A percentile compares a stretch with the other conserved stretches of the same genome.
These are phyloP conservation scores for Arxiozyma slooffiae DNA, from an alignment of 1,139 yeast species.

Conservation along the genomic window DNA sequence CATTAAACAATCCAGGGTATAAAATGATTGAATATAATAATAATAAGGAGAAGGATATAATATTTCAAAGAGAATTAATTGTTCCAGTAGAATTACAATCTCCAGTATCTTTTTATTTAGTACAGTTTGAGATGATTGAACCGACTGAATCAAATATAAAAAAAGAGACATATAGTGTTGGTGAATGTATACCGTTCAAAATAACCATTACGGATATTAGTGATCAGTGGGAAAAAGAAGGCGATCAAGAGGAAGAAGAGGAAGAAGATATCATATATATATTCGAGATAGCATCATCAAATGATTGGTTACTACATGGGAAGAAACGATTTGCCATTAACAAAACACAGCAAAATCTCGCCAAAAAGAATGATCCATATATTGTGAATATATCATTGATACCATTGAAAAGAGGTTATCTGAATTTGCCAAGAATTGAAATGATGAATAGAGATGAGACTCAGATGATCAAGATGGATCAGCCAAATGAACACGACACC, in stretches of 20 bases:
- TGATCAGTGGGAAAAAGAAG: conserved; percentile 15
- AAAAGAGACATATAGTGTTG: conserved; percentile 7
- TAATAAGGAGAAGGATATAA: conserved; percentile 14
- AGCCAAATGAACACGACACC: conserved; percentile 58
- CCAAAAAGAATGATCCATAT: no score
- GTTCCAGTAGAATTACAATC: conserved; percentile 26
- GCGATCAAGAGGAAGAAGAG: not conserved
- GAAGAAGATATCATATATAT: conserved; percentile 9
- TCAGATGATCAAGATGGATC: conserved; percentile 47
- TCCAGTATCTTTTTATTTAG: conserved; percentile 18
- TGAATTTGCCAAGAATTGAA: conserved; percentile 56
- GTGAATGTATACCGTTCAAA: conserved; percentile 16
- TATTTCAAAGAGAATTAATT: conserved; percentile 13
- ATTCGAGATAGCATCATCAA: conserved; percentile 20
- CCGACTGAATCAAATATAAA: not conserved
- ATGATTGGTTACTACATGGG: conserved; percentile 30
- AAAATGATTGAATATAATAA: conserved; percentile 16
- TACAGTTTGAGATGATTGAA: conserved; percentile 10
- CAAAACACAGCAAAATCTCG: no score
- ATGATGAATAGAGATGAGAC: conserved; percentile 32
- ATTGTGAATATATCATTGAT: conserved; percentile 41
- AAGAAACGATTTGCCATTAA: conserved; percentile 18
- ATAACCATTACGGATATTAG: conserved; percentile 16
- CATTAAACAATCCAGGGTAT: conserved; percentile 12
- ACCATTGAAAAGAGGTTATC: conserved; percentile 69